Evolutionary conservation across 2,329 filamentous ascomycete genomes (phyloP).

Genomic region (Curvularia hawaiiensis): DNA sequence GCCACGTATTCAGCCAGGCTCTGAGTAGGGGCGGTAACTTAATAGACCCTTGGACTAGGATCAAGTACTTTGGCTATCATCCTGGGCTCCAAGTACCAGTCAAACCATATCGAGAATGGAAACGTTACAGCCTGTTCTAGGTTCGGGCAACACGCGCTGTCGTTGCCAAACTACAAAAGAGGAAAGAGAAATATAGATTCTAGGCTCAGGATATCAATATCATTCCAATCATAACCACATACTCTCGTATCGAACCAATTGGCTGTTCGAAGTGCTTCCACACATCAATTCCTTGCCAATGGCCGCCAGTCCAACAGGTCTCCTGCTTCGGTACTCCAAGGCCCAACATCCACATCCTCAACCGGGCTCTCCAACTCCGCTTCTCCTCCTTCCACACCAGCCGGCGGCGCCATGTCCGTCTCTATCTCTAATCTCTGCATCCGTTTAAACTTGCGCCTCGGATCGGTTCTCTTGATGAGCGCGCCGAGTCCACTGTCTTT

Average conservation of each 20-base stretch:
- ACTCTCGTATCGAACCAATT: not conserved
- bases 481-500: slow-evolving; percentile 30
- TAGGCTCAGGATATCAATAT: slow-evolving; percentile 9
- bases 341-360: slow-evolving; percentile 60
- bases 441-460: slow-evolving; percentile 35
- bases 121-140: not conserved
- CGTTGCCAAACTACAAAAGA: not conserved
- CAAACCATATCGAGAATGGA: not conserved
- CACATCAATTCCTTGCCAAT: slow-evolving; percentile 18
- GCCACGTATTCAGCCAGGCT: not conserved
- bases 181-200: not conserved
- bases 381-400: slow-evolving; percentile 22
- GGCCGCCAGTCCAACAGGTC: slow-evolving; percentile 70
- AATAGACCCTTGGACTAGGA: too few relatives aligned
- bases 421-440: slow-evolving; percentile 36
- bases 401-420: slow-evolving; percentile 17
- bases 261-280: not conserved
- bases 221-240: slow-evolving; percentile 4
- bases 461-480: slow-evolving; percentile 40
- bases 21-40: too few relatives aligned
- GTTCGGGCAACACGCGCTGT: not conserved
- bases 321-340: slow-evolving; percentile 72
- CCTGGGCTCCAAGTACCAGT: not conserved
- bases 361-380: slow-evolving; percentile 44
- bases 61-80: not conserved